Evolutionary conservation across 2,329 filamentous ascomycete genomes (phyloP).

Genomic region (Fusarium cicatricum): DNA sequence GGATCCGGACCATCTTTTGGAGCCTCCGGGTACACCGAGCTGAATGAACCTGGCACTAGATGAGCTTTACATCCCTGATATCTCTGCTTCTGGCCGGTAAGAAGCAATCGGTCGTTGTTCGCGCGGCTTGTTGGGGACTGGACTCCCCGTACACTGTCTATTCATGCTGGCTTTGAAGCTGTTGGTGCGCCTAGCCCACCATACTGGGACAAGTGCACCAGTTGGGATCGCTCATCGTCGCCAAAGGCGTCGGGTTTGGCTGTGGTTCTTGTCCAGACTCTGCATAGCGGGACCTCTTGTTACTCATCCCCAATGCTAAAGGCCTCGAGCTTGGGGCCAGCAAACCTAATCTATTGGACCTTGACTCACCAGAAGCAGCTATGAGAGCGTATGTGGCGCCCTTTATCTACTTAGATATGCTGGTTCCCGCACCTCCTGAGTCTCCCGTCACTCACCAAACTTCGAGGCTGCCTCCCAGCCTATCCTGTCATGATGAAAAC

Average conservation of each 20-base stretch:
- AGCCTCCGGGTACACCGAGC: slow-evolving; percentile 9
- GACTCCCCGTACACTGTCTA: background rate
- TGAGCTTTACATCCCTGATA: background rate
- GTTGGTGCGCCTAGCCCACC: background rate
- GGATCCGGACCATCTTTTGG: slow-evolving; percentile 17
- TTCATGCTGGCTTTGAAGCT: background rate
- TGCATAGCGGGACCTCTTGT: background rate
- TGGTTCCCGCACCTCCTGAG: background rate
- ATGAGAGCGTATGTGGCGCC: background rate
- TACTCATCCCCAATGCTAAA: background rate
- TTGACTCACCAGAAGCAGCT: background rate
- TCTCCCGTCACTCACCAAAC: background rate
- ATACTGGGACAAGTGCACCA: slow-evolving; percentile 5
- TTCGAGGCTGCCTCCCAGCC: background rate
- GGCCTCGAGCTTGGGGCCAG: background rate
- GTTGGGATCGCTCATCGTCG: slow-evolving; percentile 2
- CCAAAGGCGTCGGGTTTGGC: slow-evolving; percentile 12
- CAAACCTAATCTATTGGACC: slow-evolving; percentile 1
- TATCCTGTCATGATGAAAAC: slow-evolving; percentile 17
- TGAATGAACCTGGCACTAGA: background rate
- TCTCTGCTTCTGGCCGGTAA: slow-evolving; percentile 11
- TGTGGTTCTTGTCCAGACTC: background rate
- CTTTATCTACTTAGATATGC: slow-evolving; percentile 19
- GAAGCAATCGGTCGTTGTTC: background rate
- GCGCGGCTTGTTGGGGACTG: slow-evolving; percentile 7